Percentiles rank a stretch among this genome's conserved stretches.
phyloP scores from a whole-genome alignment of 2,329 filamentous ascomycete genomes.

The Colletotrichum tofieldiae region DNA sequence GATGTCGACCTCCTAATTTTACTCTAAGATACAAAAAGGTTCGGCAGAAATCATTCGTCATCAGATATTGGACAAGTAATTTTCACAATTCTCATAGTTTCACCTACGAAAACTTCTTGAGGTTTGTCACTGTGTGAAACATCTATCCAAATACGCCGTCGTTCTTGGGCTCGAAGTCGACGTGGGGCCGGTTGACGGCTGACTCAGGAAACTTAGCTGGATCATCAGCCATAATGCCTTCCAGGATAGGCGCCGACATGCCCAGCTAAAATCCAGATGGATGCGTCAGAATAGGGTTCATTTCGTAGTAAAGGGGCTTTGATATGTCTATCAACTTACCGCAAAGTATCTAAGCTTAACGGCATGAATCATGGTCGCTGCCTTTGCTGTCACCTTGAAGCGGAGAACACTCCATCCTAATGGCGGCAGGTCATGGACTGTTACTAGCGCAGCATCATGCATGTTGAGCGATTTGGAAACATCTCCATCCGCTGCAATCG shows the following conservation, averaged over 20 bases:
- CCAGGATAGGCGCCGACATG: constrained; percentile 38
- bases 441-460: constrained; percentile 12
- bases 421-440: constrained; percentile 32
- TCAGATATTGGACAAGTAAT: no score
- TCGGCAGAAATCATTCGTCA: no score
- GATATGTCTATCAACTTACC: neutral
- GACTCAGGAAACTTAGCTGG: constrained; percentile 15
- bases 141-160: constrained; percentile 30
- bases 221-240: constrained; percentile 24
- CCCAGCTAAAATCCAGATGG: constrained; percentile 15
- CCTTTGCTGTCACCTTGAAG: constrained; percentile 27
- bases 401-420: constrained; percentile 34
- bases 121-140: neutral
- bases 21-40: no score
- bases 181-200: constrained; percentile 22
- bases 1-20: no score
- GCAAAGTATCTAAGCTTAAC: constrained; percentile 40
- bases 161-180: constrained; percentile 32
- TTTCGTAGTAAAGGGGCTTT: no score
- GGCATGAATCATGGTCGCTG: constrained; percentile 40
- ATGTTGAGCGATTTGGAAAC: constrained; percentile 3
- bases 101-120: fast-evolving
- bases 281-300: neutral
- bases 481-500: neutral
- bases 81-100: no score